Percentiles rank a stretch among this genome's conserved stretches.
Conservation (phyloP, 768 basidiomycete genomes). For the Rhizopogon vulgaris region DNA sequence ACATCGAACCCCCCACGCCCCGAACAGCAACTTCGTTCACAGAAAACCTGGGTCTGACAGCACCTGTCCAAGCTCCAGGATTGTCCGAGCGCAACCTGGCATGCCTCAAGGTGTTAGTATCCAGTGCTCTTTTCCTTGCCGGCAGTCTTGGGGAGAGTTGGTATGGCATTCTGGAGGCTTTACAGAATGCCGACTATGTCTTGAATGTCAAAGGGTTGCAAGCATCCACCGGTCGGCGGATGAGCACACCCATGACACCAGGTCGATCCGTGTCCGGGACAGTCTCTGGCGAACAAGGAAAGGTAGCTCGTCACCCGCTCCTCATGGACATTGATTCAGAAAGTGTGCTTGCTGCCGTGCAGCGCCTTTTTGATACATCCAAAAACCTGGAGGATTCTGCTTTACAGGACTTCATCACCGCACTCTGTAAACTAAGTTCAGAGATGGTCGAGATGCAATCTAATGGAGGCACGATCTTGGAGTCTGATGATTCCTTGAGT, state of each 20-base stretch:
- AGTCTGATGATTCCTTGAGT: constrained; percentile 26
- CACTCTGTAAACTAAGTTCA: constrained; percentile 78
- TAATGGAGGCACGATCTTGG: constrained; percentile 18
- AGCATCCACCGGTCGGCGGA: constrained; percentile 23
- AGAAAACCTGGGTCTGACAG: constrained; percentile 61
- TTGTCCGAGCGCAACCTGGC: constrained; percentile 88
- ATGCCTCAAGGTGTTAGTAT: constrained; percentile 79
- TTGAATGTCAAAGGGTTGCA: constrained; percentile 55
- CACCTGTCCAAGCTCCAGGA: constrained; percentile 53
- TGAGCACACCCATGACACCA: constrained; percentile 25
- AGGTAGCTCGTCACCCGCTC: constrained; percentile 46
- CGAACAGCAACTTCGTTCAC: constrained; percentile 52
- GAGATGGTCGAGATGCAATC: constrained; percentile 93
- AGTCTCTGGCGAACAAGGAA: constrained; percentile 9
- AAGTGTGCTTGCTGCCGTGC: constrained; percentile 65
- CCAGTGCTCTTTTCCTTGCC: constrained; percentile 73
- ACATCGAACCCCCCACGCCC: constrained; percentile 49
- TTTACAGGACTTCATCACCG: constrained; percentile 69
- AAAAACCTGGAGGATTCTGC: constrained; percentile 79
- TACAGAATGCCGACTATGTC: constrained; percentile 95
- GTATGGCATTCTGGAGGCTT: constrained; percentile 84
- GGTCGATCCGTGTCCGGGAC: constrained; percentile 36
- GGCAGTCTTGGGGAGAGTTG: constrained; percentile 86
- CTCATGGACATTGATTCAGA: constrained; percentile 73
- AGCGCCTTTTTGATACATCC: constrained; percentile 81